Conservation (phyloP, 2,329 filamentous ascomycete species). For the Colletotrichum musae region DNA sequence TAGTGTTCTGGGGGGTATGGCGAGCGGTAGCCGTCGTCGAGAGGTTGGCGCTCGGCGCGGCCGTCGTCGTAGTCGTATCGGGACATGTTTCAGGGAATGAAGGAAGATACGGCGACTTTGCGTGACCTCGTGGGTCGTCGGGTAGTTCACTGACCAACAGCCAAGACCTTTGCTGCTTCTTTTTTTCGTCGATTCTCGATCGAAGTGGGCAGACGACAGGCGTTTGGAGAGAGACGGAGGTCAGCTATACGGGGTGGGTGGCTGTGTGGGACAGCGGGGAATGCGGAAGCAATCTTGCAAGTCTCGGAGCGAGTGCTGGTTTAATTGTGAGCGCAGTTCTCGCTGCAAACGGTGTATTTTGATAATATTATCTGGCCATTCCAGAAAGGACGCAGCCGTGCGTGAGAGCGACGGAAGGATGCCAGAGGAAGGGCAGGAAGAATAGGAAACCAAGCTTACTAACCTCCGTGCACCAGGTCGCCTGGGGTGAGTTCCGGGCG, state of each 20-base stretch:
- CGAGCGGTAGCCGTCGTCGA: constrained; percentile 39
- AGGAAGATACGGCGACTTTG: neutral
- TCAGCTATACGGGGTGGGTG: neutral
- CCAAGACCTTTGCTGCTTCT: constrained; percentile 3
- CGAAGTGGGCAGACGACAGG: neutral
- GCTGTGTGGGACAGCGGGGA: constrained; percentile 23
- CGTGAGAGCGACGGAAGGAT: constrained; percentile 13
- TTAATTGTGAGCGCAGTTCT: constrained; percentile 34
- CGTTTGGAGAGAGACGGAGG: constrained; percentile 13
- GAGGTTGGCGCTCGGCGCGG: constrained; percentile 41
- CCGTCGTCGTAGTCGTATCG: constrained; percentile 42
- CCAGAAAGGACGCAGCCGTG: constrained; percentile 18
- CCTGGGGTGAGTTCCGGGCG: constrained; percentile 17
- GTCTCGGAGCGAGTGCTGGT: constrained; percentile 33
- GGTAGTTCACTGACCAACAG: constrained; percentile 21
- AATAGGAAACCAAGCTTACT: constrained; percentile 24
- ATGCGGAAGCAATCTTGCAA: constrained; percentile 28
- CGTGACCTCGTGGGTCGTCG: constrained; percentile 30
- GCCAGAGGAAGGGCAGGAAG: constrained; percentile 3
- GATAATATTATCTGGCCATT: constrained; percentile 20
- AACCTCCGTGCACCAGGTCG: constrained; percentile 35
- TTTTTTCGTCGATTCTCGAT: neutral
- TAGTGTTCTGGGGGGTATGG: constrained; percentile 38
- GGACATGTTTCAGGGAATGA: constrained; percentile 43
- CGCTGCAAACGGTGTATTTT: constrained; percentile 4